Percentiles rank a stretch among this genome's conserved stretches.
phyloP scores from a whole-genome alignment of 75 land plant species.

The Pinus taeda region DNA sequence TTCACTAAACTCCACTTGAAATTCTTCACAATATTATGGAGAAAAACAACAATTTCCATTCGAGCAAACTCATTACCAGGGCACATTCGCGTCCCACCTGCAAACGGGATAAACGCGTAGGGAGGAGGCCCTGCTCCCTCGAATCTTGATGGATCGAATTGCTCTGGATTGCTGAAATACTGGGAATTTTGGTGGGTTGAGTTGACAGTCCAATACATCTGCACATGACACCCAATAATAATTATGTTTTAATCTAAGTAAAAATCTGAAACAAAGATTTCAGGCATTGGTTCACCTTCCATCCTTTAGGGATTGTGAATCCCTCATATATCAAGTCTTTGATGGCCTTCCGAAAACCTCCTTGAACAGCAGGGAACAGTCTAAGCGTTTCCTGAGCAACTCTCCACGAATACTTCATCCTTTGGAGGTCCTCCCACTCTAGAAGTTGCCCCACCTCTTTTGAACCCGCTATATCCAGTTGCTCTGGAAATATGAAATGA shows the following conservation, averaged over 20 bases:
- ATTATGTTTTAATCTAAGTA: too few relatives aligned
- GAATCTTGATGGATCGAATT: conserved; percentile 52
- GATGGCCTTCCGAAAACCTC: too few relatives aligned
- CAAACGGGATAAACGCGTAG: conserved; percentile 46
- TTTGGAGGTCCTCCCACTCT: conserved; percentile 3
- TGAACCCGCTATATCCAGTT: too few relatives aligned
- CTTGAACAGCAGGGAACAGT: conserved; percentile 30
- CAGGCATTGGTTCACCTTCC: too few relatives aligned
- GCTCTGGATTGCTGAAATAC: conserved; percentile 35
- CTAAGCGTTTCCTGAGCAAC: conserved; percentile 42
- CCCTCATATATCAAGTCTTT: too few relatives aligned
- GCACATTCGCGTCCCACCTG: conserved; percentile 53
- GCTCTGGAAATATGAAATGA: too few relatives aligned
- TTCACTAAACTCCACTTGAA: conserved; percentile 23
- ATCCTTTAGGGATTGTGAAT: too few relatives aligned
- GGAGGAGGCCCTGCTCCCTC: conserved; percentile 33
- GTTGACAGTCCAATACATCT: conserved; percentile 30
- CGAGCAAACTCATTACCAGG: conserved; percentile 47
- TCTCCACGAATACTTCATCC: conserved; percentile 62
- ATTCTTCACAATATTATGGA: conserved; percentile 30
- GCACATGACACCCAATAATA: too few relatives aligned
- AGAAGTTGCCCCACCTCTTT: too few relatives aligned
- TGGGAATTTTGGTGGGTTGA: conserved; percentile 28
- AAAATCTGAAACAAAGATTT: too few relatives aligned
- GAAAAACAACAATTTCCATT: conserved; percentile 24